Evolutionary conservation across 2,329 filamentous ascomycete species (phyloP).

Genomic region (Pyrenochaeta sp.): DNA sequence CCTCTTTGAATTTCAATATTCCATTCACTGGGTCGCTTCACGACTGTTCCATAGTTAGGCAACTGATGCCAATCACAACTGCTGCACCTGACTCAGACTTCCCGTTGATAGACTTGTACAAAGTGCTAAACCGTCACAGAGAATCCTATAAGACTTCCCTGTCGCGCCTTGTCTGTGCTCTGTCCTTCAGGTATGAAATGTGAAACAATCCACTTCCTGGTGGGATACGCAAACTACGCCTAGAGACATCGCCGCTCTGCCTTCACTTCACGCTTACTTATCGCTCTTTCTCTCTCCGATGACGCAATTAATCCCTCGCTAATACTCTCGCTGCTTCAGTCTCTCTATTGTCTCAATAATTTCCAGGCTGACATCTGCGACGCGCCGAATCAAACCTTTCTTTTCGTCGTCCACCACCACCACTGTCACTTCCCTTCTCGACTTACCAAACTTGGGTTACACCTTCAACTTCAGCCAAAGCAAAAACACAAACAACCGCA

Average conservation of each 20-base stretch:
- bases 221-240: background rate
- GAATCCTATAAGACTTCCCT: background rate
- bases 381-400: too few relatives aligned
- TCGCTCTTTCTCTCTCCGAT: background rate
- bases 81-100: too few relatives aligned
- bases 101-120: too few relatives aligned
- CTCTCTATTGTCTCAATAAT: background rate
- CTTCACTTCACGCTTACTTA: background rate
- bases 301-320: too few relatives aligned
- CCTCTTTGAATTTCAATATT: too few relatives aligned
- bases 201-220: background rate
- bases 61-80: too few relatives aligned
- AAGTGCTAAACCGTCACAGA: too few relatives aligned
- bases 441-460: background rate
- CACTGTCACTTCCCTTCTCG: background rate
- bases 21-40: too few relatives aligned
- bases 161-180: background rate
- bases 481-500: background rate
- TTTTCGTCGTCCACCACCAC: too few relatives aligned
- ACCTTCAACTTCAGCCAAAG: background rate
- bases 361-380: too few relatives aligned
- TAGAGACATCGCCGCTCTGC: background rate
- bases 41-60: too few relatives aligned
- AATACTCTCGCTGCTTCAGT: background rate
- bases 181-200: background rate